Percentiles rank a stretch among this genome's conserved stretches.
Conservation (phyloP, 257 asterid species). For the Catharanthus roseus region DNA sequence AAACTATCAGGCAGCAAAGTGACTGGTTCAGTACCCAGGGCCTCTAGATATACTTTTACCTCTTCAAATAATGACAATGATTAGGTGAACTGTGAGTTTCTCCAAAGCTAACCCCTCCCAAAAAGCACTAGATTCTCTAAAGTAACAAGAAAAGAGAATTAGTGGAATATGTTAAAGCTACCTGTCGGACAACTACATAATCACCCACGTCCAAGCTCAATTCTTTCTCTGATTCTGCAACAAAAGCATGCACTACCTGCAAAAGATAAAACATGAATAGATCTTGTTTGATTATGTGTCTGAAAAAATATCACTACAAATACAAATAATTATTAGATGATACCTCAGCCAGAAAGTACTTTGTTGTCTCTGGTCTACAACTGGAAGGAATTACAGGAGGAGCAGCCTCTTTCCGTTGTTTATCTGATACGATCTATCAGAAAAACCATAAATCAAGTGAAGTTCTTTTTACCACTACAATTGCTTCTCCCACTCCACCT, state of each 20-base stretch:
- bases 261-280: conserved; percentile 7
- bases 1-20: too few species aligned
- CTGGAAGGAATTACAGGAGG: conserved; percentile 63
- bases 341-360: conserved; percentile 94
- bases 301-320: background rate
- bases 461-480: background rate
- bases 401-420: conserved; percentile 95
- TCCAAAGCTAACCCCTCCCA: background rate
- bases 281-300: conserved; percentile 6
- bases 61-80: background rate
- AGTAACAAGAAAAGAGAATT: background rate
- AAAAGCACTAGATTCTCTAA: background rate
- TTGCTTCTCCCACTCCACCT: background rate
- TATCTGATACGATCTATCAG: conserved; percentile 81
- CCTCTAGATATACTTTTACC: background rate
- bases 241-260: conserved; percentile 74
- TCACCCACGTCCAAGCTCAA: conserved; percentile 77
- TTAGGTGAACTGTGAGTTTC: background rate
- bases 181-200: conserved; percentile 87
- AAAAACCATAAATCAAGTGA: conserved; percentile 7
- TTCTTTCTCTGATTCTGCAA: conserved; percentile 77
- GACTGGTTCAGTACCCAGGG: background rate
- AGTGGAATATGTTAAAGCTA: conserved; percentile 3
- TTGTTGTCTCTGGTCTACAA: conserved; percentile 60
- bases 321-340: conserved; percentile 7